Conservation (phyloP, 768 basidiomycete genomes). For the Tylopilus balloui region DNA sequence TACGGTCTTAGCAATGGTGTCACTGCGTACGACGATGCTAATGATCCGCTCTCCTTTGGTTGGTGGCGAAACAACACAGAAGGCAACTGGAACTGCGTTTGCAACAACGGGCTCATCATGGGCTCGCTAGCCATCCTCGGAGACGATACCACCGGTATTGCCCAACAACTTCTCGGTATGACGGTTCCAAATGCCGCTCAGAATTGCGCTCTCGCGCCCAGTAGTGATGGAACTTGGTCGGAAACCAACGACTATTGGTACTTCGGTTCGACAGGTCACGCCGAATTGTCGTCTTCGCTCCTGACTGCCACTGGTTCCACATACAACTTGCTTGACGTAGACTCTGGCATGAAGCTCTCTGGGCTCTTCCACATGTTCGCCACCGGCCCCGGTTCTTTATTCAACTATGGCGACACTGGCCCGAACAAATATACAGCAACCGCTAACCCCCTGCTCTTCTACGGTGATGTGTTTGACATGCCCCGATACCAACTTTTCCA, state of each 20-base stretch:
- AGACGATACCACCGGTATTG: constrained; percentile 73
- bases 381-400: constrained; percentile 78
- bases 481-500: constrained; percentile 85
- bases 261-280: constrained; percentile 87
- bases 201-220: constrained; percentile 66
- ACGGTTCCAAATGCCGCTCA: constrained; percentile 70
- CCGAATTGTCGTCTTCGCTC: constrained; percentile 83
- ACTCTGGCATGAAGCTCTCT: constrained; percentile 68
- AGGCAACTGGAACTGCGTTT: constrained; percentile 99
- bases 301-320: constrained; percentile 81
- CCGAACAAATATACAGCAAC: constrained; percentile 95
- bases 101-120: constrained; percentile 85
- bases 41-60: constrained; percentile 38
- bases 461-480: constrained; percentile 60
- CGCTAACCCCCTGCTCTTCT: constrained; percentile 83
- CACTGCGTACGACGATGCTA: constrained; percentile 42
- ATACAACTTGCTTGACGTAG: constrained; percentile 64
- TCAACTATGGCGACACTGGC: constrained; percentile 59
- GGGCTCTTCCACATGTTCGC: constrained; percentile 89
- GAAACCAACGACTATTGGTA: constrained; percentile 97
- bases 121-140: constrained; percentile 87
- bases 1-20: constrained; percentile 74
- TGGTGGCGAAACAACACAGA: constrained; percentile 76
- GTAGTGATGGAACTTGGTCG: constrained; percentile 81
- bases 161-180: constrained; percentile 58